A percentile compares a stretch with the other conserved stretches of the same genome.
Evolutionary conservation across 2,329 filamentous ascomycete species (phyloP).

Genomic region (Seiridium unicorne): DNA sequence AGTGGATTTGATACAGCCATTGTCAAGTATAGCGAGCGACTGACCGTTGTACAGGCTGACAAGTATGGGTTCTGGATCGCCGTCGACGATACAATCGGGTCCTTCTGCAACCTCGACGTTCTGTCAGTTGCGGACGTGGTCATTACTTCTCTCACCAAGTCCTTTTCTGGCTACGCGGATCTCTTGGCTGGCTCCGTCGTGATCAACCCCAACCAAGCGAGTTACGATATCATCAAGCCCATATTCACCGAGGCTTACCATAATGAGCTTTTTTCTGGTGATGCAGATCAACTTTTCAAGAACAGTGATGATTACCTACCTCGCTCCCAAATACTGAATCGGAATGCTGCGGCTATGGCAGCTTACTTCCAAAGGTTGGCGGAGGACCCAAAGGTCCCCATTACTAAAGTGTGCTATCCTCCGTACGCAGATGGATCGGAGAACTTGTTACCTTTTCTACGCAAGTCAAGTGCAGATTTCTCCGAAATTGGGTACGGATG

Average conservation of each 20-base stretch:
- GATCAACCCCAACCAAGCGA: constrained; percentile 17
- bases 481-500: constrained; percentile 52
- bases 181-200: constrained; percentile 20
- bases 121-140: constrained; percentile 47
- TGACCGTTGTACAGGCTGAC: constrained; percentile 26
- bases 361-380: constrained; percentile 32
- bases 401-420: constrained; percentile 45
- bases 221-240: constrained; percentile 15
- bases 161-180: constrained; percentile 55
- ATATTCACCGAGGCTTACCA: constrained; percentile 25
- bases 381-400: constrained; percentile 28
- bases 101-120: constrained; percentile 50
- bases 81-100: constrained; percentile 48
- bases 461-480: constrained; percentile 40
- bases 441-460: constrained; percentile 25
- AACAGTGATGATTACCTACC: constrained; percentile 44
- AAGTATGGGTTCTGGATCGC: constrained; percentile 43
- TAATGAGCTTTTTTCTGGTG: constrained; percentile 46
- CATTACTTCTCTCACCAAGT: constrained; percentile 48
- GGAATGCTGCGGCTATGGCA: constrained; percentile 42
- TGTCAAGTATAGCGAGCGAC: not conserved
- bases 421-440: constrained; percentile 19
- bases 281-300: constrained; percentile 42
- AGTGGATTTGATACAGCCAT: constrained; percentile 14
- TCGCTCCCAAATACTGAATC: constrained; percentile 37